These are phyloP conservation scores for Ogataea salicorniae DNA, from an alignment of 805 yeast species.

Conservation along the genomic window DNA sequence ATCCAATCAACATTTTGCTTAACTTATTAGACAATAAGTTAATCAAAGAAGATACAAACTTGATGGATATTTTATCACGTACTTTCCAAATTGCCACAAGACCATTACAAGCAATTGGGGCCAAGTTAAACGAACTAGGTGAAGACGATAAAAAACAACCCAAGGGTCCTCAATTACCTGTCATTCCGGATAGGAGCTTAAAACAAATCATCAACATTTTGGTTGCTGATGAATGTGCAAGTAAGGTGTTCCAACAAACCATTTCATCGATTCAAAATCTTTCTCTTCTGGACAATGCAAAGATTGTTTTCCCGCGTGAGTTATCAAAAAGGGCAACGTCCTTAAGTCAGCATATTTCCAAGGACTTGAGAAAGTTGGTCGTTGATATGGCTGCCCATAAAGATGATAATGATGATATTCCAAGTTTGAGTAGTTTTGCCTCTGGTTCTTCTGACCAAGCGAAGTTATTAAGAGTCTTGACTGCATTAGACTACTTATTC, in stretches of 20 bases:
- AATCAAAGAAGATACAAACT: conserved; percentile 65
- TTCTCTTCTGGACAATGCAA: conserved; percentile 55
- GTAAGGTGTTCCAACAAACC: conserved; percentile 79
- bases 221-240: conserved; percentile 78
- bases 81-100: conserved; percentile 73
- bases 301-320: conserved; percentile 59
- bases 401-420: conserved; percentile 43
- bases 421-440: conserved; percentile 57
- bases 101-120: conserved; percentile 51
- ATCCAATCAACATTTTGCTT: conserved; percentile 69
- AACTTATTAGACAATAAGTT: conserved; percentile 54
- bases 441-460: conserved; percentile 84
- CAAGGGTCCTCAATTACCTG: conserved; percentile 43
- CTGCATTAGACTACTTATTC: conserved; percentile 81
- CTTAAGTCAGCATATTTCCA: conserved; percentile 49
- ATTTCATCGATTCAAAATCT: conserved; percentile 76
- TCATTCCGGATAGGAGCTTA: conserved; percentile 57
- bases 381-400: conserved; percentile 35
- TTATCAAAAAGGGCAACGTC: conserved; percentile 58
- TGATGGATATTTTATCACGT: conserved; percentile 73
- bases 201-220: conserved; percentile 61
- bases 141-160: conserved; percentile 18
- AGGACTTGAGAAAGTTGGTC: conserved; percentile 49
- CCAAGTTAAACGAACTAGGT: conserved; percentile 35
- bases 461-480: conserved; percentile 74